Evolutionary conservation across 805 yeast species (phyloP), one percentile per base, ranked within the genome.

Genomic region (Clavispora asparagi): DNA sequence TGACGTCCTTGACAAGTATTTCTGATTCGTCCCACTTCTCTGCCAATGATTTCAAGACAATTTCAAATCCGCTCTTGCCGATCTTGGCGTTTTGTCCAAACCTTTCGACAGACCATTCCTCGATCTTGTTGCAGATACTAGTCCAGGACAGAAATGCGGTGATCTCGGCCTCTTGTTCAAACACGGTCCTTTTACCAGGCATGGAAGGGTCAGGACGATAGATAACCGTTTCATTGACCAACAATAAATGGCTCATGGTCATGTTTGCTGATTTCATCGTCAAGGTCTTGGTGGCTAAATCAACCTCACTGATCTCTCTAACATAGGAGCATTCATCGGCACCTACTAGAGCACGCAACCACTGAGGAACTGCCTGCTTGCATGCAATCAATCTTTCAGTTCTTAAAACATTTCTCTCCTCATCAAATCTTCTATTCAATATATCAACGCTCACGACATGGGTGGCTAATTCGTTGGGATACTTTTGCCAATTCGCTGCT

Each of bases 391-490:
- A 73, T 50, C 98, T 74, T 66, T 94, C 98, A 0, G 96, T 85
- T 16, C 83, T 74, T 37, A 92, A 71, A 3, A 78, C 71, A 29
- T 61, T 51, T 1, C 77, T 74, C 7, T 63, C 67, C 1, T 74
- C 67, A 54, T 81, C 78, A 17, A 89, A 59, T 56, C 83, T 89
- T 52, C 98, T 75, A 48, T 85, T 74, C 29, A 92, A 65, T 1
- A 89, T 88, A 62, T 92, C 99, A 16, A 94, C 98, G 1, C 94
- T 94, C 27, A 88, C 84, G 9, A 92, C 99, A 65, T 92, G 99
- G 0, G 95, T 79, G 7, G 96, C 83, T 48, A 84, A 74, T 56
- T 90, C 95, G 62, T 94, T 92, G n/a, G 99, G 99, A 67, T 92
- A 92, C 57, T 92, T 92, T 54, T 79, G 82, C 99, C 99, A 92